Conservation (phyloP, 1,284 basidiomycete genomes). For the Malassezia nana region DNA sequence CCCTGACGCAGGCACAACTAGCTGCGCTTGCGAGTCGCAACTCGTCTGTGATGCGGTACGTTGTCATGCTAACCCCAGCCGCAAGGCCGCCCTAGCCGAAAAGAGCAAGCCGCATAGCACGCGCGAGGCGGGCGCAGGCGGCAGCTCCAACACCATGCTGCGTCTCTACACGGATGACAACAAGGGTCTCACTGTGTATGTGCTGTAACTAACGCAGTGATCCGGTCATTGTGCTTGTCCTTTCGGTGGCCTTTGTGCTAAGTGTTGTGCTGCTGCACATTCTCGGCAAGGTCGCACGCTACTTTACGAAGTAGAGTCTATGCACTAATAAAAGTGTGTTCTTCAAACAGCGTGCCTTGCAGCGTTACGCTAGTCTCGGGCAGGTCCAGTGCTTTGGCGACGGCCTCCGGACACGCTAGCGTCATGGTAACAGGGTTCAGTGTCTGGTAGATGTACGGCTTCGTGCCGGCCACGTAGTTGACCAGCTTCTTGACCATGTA, state of each 20-base stretch:
- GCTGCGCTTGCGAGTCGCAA: constrained; percentile 20
- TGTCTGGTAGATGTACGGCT: constrained; percentile 89
- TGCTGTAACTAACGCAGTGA: constrained; percentile 59
- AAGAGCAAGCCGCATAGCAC: constrained; percentile 73
- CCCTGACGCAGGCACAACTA: constrained; percentile 18
- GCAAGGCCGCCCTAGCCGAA: constrained; percentile 58
- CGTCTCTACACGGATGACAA: constrained; percentile 92
- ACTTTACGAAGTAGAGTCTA: constrained; percentile 63
- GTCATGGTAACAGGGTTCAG: constrained; percentile 62
- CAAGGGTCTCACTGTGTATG: constrained; percentile 87
- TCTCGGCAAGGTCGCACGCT: constrained; percentile 82
- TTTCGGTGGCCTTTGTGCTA: constrained; percentile 93
- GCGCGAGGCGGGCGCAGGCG: constrained; percentile 86
- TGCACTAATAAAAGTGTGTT: constrained; percentile 69
- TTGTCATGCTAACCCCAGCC: not conserved
- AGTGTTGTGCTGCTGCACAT: constrained; percentile 99
- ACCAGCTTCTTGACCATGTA: constrained; percentile 78
- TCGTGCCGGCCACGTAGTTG: constrained; percentile 79
- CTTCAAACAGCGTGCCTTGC: constrained; percentile 68
- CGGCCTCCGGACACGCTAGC: constrained; percentile 56
- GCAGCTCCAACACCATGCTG: constrained; percentile 94
- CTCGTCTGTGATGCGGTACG: constrained; percentile 18
- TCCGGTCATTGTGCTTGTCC: constrained; percentile 91
- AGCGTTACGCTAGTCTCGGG: constrained; percentile 47
- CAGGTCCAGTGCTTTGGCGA: constrained; percentile 13